Evolutionary conservation across 441 rosid genomes (phyloP).

Genomic region (Theobroma grandiflorum): DNA sequence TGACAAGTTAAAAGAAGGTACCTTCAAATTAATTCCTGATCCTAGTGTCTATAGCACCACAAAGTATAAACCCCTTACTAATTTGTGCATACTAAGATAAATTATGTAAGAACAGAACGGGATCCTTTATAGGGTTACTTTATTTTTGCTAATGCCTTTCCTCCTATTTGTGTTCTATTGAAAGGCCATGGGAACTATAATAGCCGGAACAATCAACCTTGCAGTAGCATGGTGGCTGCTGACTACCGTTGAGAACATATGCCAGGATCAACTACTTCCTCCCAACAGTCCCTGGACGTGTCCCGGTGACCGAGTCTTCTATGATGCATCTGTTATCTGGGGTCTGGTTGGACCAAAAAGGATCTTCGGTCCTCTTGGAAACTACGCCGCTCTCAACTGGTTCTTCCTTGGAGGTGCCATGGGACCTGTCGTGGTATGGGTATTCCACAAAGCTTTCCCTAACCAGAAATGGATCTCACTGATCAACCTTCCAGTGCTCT

Average conservation of each 20-base stretch:
- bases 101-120: not conserved
- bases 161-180: constrained; percentile 7
- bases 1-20: not conserved
- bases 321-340: constrained; percentile 89
- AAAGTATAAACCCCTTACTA: not conserved
- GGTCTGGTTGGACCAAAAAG: constrained; percentile 82
- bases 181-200: constrained; percentile 65
- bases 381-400: constrained; percentile 81
- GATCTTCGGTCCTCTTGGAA: constrained; percentile 68
- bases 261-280: constrained; percentile 68
- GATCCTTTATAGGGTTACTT: not conserved
- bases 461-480: constrained; percentile 63
- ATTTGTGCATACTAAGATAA: not conserved
- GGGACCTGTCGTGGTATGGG: constrained; percentile 73
- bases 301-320: constrained; percentile 77
- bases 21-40: not conserved
- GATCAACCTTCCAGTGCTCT: constrained; percentile 73
- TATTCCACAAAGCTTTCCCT: constrained; percentile 66
- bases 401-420: constrained; percentile 75
- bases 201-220: constrained; percentile 75
- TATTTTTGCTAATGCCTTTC: constrained; percentile 9
- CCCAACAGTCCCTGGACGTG: constrained; percentile 87
- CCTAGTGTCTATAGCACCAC: not conserved
- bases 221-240: constrained; percentile 82
- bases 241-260: constrained; percentile 61